Conservation (phyloP, 768 basidiomycete genomes). For the Suillus plorans region DNA sequence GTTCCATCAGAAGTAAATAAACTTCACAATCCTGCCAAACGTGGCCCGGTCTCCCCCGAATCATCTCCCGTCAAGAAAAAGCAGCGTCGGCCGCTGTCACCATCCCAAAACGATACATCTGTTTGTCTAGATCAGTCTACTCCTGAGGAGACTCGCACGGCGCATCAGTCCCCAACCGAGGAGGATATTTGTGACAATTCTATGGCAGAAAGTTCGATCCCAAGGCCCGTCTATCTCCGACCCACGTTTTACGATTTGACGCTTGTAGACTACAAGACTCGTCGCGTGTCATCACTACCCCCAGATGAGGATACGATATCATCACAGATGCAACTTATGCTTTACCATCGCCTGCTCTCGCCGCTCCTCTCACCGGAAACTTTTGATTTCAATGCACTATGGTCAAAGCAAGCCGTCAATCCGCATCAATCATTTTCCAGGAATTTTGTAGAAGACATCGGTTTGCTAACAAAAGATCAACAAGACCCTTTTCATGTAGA, state of each 20-base stretch:
- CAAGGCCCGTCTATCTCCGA: background rate
- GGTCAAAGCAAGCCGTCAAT: slow-evolving; percentile 46
- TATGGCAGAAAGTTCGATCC: background rate
- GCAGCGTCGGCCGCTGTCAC: slow-evolving; percentile 19
- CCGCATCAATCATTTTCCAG: slow-evolving; percentile 47
- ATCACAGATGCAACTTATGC: slow-evolving; percentile 72
- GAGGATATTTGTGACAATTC: background rate
- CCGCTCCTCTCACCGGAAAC: slow-evolving; percentile 42
- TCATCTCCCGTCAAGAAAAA: slow-evolving; percentile 29
- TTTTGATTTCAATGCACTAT: slow-evolving; percentile 55
- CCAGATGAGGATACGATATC: slow-evolving; percentile 54
- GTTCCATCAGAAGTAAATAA: slow-evolving; percentile 5
- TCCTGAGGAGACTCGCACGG: background rate
- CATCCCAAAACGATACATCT: slow-evolving; percentile 19
- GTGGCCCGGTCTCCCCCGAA: slow-evolving; percentile 18
- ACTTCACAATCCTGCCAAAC: slow-evolving; percentile 11
- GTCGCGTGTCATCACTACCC: slow-evolving; percentile 50
- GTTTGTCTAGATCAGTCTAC: background rate
- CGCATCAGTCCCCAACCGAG: background rate
- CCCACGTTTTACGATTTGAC: slow-evolving; percentile 33
- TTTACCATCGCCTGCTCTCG: slow-evolving; percentile 68
- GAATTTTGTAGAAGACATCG: slow-evolving; percentile 40
- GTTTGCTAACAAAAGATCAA: slow-evolving; percentile 17
- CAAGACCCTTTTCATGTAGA: slow-evolving; percentile 20
- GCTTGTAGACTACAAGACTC: slow-evolving; percentile 72